These are phyloP conservation scores for Talaromyces borbonicus DNA, from an alignment of 495 filamentous ascomycete species.

Conservation along the genomic window DNA sequence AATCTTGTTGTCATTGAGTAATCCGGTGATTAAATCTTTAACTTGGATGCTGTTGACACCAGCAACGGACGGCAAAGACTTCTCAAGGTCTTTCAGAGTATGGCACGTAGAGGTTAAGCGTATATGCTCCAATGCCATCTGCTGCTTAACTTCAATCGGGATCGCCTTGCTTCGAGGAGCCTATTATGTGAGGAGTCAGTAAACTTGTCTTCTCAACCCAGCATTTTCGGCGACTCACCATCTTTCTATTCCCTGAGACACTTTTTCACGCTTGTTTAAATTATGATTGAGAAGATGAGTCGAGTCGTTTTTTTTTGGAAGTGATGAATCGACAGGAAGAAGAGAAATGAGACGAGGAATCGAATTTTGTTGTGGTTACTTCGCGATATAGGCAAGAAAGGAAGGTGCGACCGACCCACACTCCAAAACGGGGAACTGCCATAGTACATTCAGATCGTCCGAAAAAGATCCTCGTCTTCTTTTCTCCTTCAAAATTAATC, in stretches of 20 bases:
- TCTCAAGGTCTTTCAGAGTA: slow-evolving; percentile 68
- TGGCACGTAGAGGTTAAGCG: slow-evolving; percentile 54
- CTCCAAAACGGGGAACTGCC: background rate
- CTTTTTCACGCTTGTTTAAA: too few species aligned
- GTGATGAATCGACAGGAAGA: background rate
- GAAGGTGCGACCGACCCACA: slow-evolving; percentile 6
- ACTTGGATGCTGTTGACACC: slow-evolving; percentile 61
- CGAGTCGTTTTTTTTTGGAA: background rate
- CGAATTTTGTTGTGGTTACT: background rate
- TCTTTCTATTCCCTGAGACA: too few species aligned
- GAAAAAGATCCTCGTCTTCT: background rate
- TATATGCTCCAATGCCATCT: slow-evolving; percentile 53
- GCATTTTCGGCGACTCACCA: background rate
- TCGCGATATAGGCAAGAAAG: background rate
- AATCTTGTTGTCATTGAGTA: slow-evolving; percentile 55
- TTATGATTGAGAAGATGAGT: too few species aligned
- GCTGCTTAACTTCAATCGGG: slow-evolving; percentile 50
- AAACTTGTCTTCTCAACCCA: background rate
- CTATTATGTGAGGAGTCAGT: slow-evolving; percentile 25
- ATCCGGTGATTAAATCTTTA: slow-evolving; percentile 56
- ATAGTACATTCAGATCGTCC: background rate
- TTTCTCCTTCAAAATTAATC: background rate
- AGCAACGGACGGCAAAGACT: slow-evolving; percentile 53
- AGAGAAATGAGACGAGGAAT: background rate
- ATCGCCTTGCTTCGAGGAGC: slow-evolving; percentile 45